A percentile compares a stretch with the other conserved stretches of the same genome.
Evolutionary conservation across 2,329 filamentous ascomycete species (phyloP).

Genomic region (Phymatotrichopsis omnivora): DNA sequence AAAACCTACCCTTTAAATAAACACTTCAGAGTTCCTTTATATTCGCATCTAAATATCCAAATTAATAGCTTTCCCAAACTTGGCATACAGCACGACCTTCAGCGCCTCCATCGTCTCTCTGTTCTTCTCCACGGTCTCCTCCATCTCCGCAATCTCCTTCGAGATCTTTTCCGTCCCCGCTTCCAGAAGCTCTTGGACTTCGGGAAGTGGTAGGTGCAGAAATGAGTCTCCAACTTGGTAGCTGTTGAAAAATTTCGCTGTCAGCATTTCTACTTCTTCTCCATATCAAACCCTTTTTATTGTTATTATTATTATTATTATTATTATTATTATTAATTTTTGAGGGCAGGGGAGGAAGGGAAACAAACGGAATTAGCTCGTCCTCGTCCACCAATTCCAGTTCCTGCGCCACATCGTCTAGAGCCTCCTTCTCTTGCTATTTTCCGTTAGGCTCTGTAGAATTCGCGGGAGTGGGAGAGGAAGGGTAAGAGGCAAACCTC

Average conservation of each 20-base stretch:
- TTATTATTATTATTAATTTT: background rate
- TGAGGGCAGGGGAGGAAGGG: background rate
- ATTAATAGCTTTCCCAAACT: slow-evolving; percentile 96
- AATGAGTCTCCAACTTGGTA: slow-evolving; percentile 98
- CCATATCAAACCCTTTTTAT: no score
- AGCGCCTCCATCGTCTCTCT: slow-evolving; percentile 81
- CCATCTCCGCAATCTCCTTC: slow-evolving; percentile 61
- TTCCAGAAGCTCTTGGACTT: slow-evolving; percentile 77
- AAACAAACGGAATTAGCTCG: slow-evolving; percentile 61
- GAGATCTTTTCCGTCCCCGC: slow-evolving; percentile 63
- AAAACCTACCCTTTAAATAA: no score
- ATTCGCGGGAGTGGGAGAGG: background rate
- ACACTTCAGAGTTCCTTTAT: no score
- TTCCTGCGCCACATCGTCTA: slow-evolving; percentile 84
- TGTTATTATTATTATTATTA: background rate
- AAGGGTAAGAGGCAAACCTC: slow-evolving; percentile 47
- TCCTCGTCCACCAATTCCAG: slow-evolving; percentile 93
- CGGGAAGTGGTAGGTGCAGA: slow-evolving; percentile 69
- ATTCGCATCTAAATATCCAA: slow-evolving; percentile 59
- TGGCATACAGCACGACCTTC: slow-evolving; percentile 85
- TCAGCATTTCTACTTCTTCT: slow-evolving; percentile 36
- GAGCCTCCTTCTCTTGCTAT: slow-evolving; percentile 96
- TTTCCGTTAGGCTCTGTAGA: no score
- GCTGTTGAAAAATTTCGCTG: no score
- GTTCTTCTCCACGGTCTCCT: slow-evolving; percentile 63